Evolutionary conservation across 2,329 filamentous ascomycete species (phyloP), one percentile per base, ranked within the genome.

Genomic region (Pseudogymnoascus sp.): DNA sequence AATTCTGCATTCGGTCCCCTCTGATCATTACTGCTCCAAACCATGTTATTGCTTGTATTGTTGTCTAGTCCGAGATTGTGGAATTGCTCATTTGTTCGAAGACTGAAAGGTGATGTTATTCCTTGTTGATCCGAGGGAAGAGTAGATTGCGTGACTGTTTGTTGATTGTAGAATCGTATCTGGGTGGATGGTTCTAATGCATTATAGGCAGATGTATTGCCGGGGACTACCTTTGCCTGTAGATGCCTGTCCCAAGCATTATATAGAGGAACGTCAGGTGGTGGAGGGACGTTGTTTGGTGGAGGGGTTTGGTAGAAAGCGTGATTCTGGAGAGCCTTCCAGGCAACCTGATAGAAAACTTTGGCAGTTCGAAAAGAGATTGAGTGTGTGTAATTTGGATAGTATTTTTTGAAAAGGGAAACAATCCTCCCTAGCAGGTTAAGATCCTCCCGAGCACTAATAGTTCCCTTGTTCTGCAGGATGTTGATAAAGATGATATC

Each of bases 401-500:
- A 59, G 38, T 65, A 63, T 23, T 53, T 59, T 37, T 66, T 62
- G 53, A 62, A 66, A 38, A 64, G 40, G 40, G 40, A 44, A 21
- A 44, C 5, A 44, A 44, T 44, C 40, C 40, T 44, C 11, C 40
- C 40, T 5, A 65, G 7, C 36, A 66, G 11, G 11, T 46, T 60
- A 16, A 66, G 62, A 53, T 65, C 65, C 25, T 64, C 60, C 5
- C 62, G 21, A n/a, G 63, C 60, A 34, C 61, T 59, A 14, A 63
- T 31, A 44, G 61, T 65, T 5, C 53, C 23, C 53, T 66, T 66
- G 31, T 66, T 66, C 18, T 66, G 65, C 5, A 66, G 44, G 21
- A 66, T 66, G 40, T 65, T 65, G 56, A 66, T 64, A 28, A 66
- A 66, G 5, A 66, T 59, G 31, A 66, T 65, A 62, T 66, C 65